Evolutionary conservation across 2,329 filamentous ascomycete genomes (phyloP), one percentile per base, ranked within the genome.

Genomic region (Calonectria fujianensis): DNA sequence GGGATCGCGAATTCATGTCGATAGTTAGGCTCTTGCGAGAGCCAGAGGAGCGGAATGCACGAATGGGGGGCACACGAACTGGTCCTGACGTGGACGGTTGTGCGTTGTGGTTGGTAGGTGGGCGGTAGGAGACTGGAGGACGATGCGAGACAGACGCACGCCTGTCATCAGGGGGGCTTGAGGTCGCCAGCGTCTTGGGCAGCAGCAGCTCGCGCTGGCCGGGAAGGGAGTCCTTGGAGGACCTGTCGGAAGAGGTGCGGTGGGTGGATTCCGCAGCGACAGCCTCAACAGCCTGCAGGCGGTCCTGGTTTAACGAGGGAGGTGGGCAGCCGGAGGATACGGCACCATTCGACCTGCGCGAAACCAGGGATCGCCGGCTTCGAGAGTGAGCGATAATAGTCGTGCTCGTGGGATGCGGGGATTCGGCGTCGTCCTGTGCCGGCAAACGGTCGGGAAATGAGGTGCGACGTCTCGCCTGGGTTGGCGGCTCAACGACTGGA

Each of bases 1-100:
- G 85, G 75, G 85, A 80, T 32, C 85, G 85, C 69, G 86, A 85
- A 77, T 86, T 90, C 88, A 90, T 91, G 80, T 91, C 90, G 78
- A 89, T 84, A 18, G 84, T 84, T 31, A 89, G 84, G 82, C 89
- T 91, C 82, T 88, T 90, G 77, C 91, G 89, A 75, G 90, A 90
- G 78, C 88, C 89, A 48, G 90, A 91, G 32, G 90, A 91, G 74
- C 90, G 88, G 77, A 91, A 91, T 11, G 86, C 85, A 70, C 90
- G 88, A 80, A 91, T 91, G 10, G 90, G 90, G 20, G 90, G 89
- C 51, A 91, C 86, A 63, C 86, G 85, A 73, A 85, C 83, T 35
- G 85, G 83, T 16, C 81, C 80, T 57, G 83, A 80, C 59, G 83
- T 81, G 39, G 77, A 77, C 48, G 82, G 75, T 73, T 87, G 84